Conservation (phyloP, 2,329 filamentous ascomycete species). For the Hysterium pulicare region DNA sequence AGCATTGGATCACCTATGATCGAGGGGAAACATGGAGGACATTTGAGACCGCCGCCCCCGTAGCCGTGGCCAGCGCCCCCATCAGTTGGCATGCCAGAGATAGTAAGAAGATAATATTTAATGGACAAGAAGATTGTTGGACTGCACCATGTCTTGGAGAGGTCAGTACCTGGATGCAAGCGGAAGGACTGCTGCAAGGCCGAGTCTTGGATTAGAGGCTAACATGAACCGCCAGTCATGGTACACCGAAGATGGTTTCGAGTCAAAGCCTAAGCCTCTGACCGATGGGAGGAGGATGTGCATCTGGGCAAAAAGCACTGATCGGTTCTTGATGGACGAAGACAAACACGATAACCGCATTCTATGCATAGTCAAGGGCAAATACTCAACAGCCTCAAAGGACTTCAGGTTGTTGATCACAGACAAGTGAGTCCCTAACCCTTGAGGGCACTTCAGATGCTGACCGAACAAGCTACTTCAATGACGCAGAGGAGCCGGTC, state of each 20-base stretch:
- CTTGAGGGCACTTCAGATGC: slow-evolving; percentile 2
- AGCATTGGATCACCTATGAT: slow-evolving; percentile 81
- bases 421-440: slow-evolving; percentile 52
- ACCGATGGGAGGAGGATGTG: slow-evolving; percentile 70
- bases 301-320: slow-evolving; percentile 79
- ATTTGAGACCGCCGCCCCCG: slow-evolving; percentile 60
- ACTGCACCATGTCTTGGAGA: slow-evolving; percentile 39
- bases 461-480: slow-evolving; percentile 59
- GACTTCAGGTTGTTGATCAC: slow-evolving; percentile 78
- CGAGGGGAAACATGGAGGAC: slow-evolving; percentile 75
- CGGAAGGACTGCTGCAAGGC: slow-evolving; percentile 42
- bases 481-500: slow-evolving; percentile 65
- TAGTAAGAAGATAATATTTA: slow-evolving; percentile 80
- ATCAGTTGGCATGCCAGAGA: slow-evolving; percentile 82
- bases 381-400: slow-evolving; percentile 65
- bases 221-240: slow-evolving; percentile 39
- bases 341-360: slow-evolving; percentile 67
- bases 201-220: slow-evolving; percentile 17
- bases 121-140: slow-evolving; percentile 45
- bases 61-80: slow-evolving; percentile 55
- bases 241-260: slow-evolving; percentile 87
- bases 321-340: slow-evolving; percentile 68
- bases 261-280: slow-evolving; percentile 61
- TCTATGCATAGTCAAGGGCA: slow-evolving; percentile 75
- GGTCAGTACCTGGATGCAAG: slow-evolving; percentile 57